Evolutionary conservation across 257 asterid genomes (phyloP).

Genomic region (Nicotiana paniculata): DNA sequence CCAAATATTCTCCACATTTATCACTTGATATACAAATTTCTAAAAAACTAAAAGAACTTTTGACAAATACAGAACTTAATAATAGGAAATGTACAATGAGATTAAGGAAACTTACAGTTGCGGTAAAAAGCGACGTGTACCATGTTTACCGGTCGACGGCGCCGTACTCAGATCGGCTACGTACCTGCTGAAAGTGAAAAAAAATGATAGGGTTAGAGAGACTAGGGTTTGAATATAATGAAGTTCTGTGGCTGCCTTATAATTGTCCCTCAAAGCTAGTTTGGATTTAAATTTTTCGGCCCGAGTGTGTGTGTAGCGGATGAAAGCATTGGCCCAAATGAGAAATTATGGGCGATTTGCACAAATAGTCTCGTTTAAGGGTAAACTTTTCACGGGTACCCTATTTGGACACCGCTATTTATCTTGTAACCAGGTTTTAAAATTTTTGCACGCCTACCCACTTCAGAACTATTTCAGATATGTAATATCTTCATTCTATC

Average conservation of each 20-base stretch:
- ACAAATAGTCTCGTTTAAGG: too few species aligned
- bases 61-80: background rate
- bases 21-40: background rate
- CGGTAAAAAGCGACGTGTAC: slow-evolving; percentile 38
- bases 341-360: background rate
- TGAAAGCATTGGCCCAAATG: background rate
- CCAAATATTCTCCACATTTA: background rate
- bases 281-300: background rate
- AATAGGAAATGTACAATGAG: background rate
- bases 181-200: background rate
- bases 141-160: slow-evolving; percentile 14
- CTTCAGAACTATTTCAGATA: too few species aligned
- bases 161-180: slow-evolving; percentile 8
- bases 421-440: too few species aligned
- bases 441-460: too few species aligned
- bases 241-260: background rate
- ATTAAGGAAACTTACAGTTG: slow-evolving; percentile 25
- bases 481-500: too few species aligned
- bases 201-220: background rate
- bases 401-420: too few species aligned
- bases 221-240: slow-evolving; percentile 6
- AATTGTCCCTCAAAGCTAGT: background rate
- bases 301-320: background rate
- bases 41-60: background rate
- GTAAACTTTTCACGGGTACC: too few species aligned